phyloP scores from a whole-genome alignment of 805 yeast species.

The Suhomyces sp. region DNA sequence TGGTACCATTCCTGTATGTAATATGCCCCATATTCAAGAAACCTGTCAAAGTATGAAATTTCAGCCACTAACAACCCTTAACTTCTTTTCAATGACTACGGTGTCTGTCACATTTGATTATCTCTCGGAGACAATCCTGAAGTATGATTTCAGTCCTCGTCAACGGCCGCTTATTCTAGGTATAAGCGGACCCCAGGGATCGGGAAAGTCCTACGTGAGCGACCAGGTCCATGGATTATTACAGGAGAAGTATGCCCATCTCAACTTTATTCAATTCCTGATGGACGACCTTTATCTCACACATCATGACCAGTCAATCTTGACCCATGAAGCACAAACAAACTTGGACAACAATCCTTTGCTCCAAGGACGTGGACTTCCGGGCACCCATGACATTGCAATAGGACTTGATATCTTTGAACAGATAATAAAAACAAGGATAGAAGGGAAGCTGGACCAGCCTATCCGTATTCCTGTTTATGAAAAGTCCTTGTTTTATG shows the following conservation, averaged over 20 bases:
- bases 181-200: conserved; percentile 75
- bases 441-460: conserved; percentile 18
- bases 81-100: conserved; percentile 9
- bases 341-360: conserved; percentile 47
- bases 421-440: conserved; percentile 19
- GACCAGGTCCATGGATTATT: conserved; percentile 37
- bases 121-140: conserved; percentile 26
- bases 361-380: conserved; percentile 79
- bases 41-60: not conserved
- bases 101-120: conserved; percentile 19
- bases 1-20: too few relatives aligned
- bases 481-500: conserved; percentile 70
- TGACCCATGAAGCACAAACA: conserved; percentile 33
- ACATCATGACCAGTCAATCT: conserved; percentile 52
- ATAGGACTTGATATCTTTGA: conserved; percentile 40
- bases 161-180: conserved; percentile 51
- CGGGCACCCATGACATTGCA: conserved; percentile 85
- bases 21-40: not conserved
- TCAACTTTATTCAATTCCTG: conserved; percentile 54
- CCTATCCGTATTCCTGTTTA: conserved; percentile 56
- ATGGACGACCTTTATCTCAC: conserved; percentile 86
- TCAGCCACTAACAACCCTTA: not conserved
- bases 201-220: conserved; percentile 68
- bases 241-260: conserved; percentile 29
- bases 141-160: conserved; percentile 20